Conservation (phyloP, 352 stramenopile species). For the Phytophthora colocasiae region DNA sequence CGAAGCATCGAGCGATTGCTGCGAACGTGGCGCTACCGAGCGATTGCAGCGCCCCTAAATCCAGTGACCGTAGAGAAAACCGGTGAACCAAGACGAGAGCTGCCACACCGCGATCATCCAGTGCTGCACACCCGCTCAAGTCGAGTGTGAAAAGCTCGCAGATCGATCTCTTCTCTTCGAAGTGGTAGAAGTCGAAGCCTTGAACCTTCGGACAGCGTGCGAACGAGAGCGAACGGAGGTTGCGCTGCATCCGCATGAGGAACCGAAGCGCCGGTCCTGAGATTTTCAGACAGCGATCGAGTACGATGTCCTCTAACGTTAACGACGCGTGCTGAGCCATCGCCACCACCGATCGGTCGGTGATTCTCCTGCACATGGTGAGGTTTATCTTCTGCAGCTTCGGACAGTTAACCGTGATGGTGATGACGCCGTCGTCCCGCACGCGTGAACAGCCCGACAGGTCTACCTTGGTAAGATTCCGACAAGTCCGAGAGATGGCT, state of each 20-base stretch:
- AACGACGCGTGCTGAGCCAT: constrained; percentile 50
- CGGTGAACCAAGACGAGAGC: constrained; percentile 61
- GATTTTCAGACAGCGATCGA: constrained; percentile 78
- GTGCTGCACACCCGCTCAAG: constrained; percentile 58
- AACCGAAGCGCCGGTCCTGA: constrained; percentile 63
- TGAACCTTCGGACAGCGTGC: constrained; percentile 72
- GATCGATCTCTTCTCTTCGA: constrained; percentile 20
- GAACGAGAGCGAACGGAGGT: constrained; percentile 58
- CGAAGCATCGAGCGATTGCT: constrained; percentile 56
- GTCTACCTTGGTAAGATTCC: constrained; percentile 58
- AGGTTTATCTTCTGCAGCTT: constrained; percentile 72
- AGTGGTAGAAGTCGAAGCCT: constrained; percentile 49
- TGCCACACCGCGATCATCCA: constrained; percentile 57
- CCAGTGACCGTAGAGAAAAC: constrained; percentile 55
- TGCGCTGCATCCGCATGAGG: constrained; percentile 62
- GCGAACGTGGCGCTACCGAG: constrained; percentile 66
- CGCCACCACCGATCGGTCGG: constrained; percentile 66
- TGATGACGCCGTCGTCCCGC: constrained; percentile 78
- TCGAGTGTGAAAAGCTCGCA: constrained; percentile 48
- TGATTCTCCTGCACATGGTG: constrained; percentile 82
- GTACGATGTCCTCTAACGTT: constrained; percentile 44
- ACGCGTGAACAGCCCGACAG: constrained; percentile 81
- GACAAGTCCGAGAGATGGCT: constrained; percentile 48
- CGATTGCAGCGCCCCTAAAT: constrained; percentile 66
- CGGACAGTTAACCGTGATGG: constrained; percentile 59